A percentile compares a stretch with the other conserved stretches of the same genome.
Conservation (phyloP, 1,284 basidiomycete species). For the Apiotrichum sp. region DNA sequence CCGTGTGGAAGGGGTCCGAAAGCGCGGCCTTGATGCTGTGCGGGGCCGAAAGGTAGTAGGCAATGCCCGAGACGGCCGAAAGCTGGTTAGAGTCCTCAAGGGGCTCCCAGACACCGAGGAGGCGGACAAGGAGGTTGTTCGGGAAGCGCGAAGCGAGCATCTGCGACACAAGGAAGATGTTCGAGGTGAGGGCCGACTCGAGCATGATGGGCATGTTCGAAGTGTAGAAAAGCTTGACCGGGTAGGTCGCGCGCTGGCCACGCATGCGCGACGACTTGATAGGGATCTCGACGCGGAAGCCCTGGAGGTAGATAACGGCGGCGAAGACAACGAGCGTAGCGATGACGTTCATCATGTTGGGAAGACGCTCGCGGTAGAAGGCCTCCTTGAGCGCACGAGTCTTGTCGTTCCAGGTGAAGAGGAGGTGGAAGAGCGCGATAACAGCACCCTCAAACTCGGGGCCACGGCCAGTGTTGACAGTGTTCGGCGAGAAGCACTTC, state of each 20-base stretch:
- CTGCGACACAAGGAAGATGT: constrained; percentile 94
- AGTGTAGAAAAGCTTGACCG: constrained; percentile 98
- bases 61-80: constrained; percentile 82
- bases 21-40: constrained; percentile 81
- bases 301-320: constrained; percentile 95
- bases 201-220: constrained; percentile 99
- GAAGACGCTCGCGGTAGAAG: constrained; percentile 94
- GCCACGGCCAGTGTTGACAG: constrained; percentile 94
- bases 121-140: constrained; percentile 76
- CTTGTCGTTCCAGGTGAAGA: constrained; percentile 99
- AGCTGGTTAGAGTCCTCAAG: constrained; percentile 89
- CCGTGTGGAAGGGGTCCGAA: constrained; percentile 87
- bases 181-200: constrained; percentile 85
- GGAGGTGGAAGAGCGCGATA: constrained; percentile 91
- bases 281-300: constrained; percentile 97
- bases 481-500: constrained; percentile 99
- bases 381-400: constrained; percentile 93
- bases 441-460: constrained; percentile 98
- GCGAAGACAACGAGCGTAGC: constrained; percentile 89
- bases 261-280: constrained; percentile 96
- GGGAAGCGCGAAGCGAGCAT: constrained; percentile 93
- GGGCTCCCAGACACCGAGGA: constrained; percentile 96
- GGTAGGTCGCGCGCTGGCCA: constrained; percentile 90
- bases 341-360: constrained; percentile 96
- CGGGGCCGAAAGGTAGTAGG: constrained; percentile 97